phyloP scores from a whole-genome alignment of 2,329 filamentous ascomycete species.

The Epichloe aotearoae region DNA sequence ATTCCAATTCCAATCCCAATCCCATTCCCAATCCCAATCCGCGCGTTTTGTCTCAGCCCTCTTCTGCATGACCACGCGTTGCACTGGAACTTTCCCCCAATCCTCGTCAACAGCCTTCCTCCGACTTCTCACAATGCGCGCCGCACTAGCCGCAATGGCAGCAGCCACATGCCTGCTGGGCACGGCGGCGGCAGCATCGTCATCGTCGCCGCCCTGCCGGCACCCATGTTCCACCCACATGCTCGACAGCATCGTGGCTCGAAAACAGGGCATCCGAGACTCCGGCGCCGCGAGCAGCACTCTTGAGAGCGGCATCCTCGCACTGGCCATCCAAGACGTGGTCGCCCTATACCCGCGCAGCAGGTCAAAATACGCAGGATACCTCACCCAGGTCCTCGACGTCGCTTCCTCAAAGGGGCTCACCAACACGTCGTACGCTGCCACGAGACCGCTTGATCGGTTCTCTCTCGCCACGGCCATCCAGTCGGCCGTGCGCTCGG shows the following conservation, averaged over 20 bases:
- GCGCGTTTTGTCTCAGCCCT: too few relatives aligned
- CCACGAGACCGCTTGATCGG: constrained; percentile 11
- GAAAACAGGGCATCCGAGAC: constrained; percentile 11
- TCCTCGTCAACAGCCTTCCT: too few relatives aligned
- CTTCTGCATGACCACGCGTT: too few relatives aligned
- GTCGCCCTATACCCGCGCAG: constrained; percentile 8
- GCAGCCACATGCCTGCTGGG: background rate
- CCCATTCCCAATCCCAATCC: too few relatives aligned
- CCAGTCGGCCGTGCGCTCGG: constrained; percentile 1
- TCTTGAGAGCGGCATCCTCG: constrained; percentile 13
- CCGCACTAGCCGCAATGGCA: background rate
- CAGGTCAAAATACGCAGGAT: constrained; percentile 2
- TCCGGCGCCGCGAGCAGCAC: constrained; percentile 11
- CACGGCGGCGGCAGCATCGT: background rate
- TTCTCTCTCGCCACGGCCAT: constrained; percentile 12
- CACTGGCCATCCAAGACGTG: constrained; percentile 9
- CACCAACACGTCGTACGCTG: constrained; percentile 6
- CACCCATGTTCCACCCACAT: constrained; percentile 4
- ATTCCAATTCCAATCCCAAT: too few relatives aligned
- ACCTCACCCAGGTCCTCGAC: constrained; percentile 9
- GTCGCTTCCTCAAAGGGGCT: constrained; percentile 5
- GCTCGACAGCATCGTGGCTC: constrained; percentile 13
- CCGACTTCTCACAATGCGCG: background rate
- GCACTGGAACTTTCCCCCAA: too few relatives aligned
- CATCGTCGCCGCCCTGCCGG: background rate